Conservation (phyloP, 352 stramenopile genomes). For the Globisporangium nunn region DNA sequence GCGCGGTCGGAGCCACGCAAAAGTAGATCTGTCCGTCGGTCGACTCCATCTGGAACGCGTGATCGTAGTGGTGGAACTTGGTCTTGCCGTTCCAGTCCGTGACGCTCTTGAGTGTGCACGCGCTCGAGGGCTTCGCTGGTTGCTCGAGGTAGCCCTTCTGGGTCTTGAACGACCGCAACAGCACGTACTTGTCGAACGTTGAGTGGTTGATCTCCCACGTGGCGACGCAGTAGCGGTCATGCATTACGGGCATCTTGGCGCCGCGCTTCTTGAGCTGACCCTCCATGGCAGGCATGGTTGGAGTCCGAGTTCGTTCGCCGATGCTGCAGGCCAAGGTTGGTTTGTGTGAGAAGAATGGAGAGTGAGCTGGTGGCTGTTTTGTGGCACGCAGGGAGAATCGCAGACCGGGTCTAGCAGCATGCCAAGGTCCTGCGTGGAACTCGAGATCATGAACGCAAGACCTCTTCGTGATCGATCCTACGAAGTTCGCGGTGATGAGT, state of each 20-base stretch:
- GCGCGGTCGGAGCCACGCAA: conserved; percentile 41
- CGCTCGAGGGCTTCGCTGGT: conserved; percentile 40
- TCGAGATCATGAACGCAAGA: too few relatives aligned
- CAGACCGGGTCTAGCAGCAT: too few relatives aligned
- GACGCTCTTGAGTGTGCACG: conserved; percentile 63
- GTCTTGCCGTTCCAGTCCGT: conserved; percentile 72
- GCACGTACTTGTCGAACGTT: conserved; percentile 33
- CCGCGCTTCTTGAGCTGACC: conserved; percentile 67
- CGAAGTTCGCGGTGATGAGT: neutral
- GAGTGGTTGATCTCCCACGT: conserved; percentile 45
- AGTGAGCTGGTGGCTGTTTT: neutral
- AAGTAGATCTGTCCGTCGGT: conserved; percentile 66
- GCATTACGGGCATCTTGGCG: conserved; percentile 71
- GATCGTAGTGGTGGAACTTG: conserved; percentile 64
- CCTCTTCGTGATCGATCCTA: neutral
- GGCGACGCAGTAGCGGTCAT: conserved; percentile 75
- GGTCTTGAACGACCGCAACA: conserved; percentile 69
- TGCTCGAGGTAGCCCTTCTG: conserved; percentile 30
- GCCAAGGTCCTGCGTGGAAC: too few relatives aligned
- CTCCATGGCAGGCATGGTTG: conserved; percentile 29
- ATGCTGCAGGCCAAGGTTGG: conserved; percentile 6
- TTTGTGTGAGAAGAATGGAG: neutral
- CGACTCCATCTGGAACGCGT: conserved; percentile 71
- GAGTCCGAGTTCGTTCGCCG: neutral
- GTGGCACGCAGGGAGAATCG: neutral